A percentile compares a stretch with the other conserved stretches of the same genome.
These are phyloP conservation scores for Ganoderma sinense DNA, from an alignment of 1,284 basidiomycete genomes.

Conservation along the genomic window DNA sequence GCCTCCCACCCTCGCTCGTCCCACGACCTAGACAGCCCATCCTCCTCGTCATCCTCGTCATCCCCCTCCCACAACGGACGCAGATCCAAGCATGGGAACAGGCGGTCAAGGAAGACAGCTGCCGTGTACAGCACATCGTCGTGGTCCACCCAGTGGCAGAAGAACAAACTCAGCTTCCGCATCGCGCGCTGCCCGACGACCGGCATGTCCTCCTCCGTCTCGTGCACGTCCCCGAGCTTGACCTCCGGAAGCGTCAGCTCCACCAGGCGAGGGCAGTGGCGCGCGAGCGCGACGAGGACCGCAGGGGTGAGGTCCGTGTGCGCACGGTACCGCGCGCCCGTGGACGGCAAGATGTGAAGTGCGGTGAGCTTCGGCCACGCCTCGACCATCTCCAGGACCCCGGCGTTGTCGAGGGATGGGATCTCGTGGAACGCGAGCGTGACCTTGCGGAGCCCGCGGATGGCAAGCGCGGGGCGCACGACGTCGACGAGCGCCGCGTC, in stretches of 20 bases:
- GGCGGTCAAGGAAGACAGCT: conserved; percentile 10
- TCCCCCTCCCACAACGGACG: neutral
- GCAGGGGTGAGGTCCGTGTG: neutral
- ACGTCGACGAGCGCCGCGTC: neutral
- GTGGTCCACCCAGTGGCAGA: neutral
- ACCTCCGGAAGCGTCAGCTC: conserved; percentile 7
- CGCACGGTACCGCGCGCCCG: neutral
- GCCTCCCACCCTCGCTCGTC: neutral
- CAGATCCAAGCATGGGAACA: conserved; percentile 8
- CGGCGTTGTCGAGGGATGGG: neutral
- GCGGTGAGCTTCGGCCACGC: conserved; percentile 12
- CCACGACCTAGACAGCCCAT: neutral
- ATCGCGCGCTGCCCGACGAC: neutral
- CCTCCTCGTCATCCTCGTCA: neutral
- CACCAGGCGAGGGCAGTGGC: neutral
- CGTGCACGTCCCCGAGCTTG: neutral
- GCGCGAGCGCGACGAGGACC: conserved; percentile 2
- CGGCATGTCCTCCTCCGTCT: neutral
- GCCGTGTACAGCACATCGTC: neutral
- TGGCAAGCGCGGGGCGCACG: neutral
- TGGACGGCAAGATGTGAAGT: neutral
- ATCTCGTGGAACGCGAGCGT: neutral
- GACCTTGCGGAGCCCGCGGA: neutral
- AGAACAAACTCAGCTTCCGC: neutral
- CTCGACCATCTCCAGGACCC: neutral